Evolutionary conservation across 116 monocot genomes (phyloP).

Genomic region (Phalaenopsis hybrid): DNA sequence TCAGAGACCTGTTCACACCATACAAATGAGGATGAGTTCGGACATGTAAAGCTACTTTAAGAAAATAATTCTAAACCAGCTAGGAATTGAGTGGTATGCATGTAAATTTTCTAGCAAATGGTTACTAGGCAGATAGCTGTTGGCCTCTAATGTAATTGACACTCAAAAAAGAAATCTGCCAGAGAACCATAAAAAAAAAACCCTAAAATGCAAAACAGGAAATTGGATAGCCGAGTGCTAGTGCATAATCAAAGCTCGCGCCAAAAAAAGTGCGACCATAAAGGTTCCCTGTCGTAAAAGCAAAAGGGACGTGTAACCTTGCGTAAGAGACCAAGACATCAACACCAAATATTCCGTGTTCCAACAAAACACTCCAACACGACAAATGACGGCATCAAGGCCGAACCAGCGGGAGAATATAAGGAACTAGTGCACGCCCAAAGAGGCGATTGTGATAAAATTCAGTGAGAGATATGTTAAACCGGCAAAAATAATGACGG

Average conservation of each 20-base stretch:
- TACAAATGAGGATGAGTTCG: too few species aligned
- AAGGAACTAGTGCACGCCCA: not conserved
- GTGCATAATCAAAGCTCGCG: not conserved
- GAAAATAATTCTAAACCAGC: too few species aligned
- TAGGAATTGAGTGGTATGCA: too few species aligned
- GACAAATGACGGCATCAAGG: not conserved
- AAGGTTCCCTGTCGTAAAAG: not conserved
- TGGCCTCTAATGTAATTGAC: too few species aligned
- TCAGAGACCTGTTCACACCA: too few species aligned
- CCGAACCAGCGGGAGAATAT: not conserved
- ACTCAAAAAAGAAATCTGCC: too few species aligned
- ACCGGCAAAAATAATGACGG: too few species aligned
- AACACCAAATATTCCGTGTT: not conserved
- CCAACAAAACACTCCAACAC: not conserved
- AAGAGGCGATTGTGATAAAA: not conserved
- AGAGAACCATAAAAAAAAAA: too few species aligned
- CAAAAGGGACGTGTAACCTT: not conserved
- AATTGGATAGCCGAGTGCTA: not conserved
- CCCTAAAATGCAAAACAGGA: not conserved
- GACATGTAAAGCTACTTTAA: too few species aligned
- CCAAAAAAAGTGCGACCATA: not conserved
- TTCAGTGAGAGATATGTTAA: not conserved
- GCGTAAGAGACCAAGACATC: not conserved
- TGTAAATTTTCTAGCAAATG: too few species aligned
- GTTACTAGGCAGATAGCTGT: too few species aligned